Evolutionary conservation across 176 grass and related monocot genomes (phyloP).

Genomic region (Elymus sibiricus): DNA sequence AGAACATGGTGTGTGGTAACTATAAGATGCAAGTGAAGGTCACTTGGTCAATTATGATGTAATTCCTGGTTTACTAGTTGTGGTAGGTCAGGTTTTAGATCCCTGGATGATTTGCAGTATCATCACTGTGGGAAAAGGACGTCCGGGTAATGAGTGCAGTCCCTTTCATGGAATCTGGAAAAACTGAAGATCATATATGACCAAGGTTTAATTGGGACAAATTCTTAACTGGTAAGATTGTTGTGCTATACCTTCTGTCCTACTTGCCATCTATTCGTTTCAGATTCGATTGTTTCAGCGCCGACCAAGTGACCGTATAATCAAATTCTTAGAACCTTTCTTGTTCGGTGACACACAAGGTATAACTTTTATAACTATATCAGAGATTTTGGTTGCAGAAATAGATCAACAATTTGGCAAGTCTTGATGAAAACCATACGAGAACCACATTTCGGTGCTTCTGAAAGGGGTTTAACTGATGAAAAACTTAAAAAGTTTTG

Average conservation of each 20-base stretch:
- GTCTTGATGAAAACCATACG: background rate
- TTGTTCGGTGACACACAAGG: background rate
- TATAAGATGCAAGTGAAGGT: constrained; percentile 2
- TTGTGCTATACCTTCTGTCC: background rate
- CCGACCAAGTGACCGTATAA: background rate
- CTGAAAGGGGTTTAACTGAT: background rate
- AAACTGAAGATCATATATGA: constrained; percentile 76
- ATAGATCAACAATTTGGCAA: background rate
- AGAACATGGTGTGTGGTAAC: background rate
- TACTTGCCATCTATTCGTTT: background rate
- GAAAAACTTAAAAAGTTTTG: no score
- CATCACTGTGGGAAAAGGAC: constrained; percentile 49
- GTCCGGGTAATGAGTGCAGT: constrained; percentile 77
- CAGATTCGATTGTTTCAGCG: constrained; percentile 11
- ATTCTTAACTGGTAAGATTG: constrained; percentile 55
- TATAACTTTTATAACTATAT: background rate
- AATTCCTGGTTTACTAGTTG: background rate
- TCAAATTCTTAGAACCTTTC: background rate
- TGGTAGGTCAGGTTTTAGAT: background rate
- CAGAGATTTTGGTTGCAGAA: background rate
- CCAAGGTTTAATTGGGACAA: constrained; percentile 64
- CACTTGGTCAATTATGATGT: background rate
- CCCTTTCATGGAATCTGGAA: constrained; percentile 45
- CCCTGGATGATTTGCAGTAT: constrained; percentile 61
- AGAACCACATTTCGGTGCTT: background rate